Evolutionary conservation across 495 filamentous ascomycete species (phyloP).

Genomic region (Achaetomiella virescens): DNA sequence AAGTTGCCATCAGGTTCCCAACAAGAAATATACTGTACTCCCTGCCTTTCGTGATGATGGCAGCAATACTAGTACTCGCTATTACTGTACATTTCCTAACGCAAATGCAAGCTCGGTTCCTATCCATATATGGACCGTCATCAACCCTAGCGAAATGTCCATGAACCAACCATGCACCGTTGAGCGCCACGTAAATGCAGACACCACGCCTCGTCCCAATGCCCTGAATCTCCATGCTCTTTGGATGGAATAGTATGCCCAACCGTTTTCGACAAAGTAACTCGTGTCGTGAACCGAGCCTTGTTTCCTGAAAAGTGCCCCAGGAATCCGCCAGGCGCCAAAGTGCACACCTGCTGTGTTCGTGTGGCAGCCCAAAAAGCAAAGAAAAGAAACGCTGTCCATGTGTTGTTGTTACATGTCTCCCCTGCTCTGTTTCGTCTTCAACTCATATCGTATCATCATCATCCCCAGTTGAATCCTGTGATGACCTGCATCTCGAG

Average conservation of each 20-base stretch:
- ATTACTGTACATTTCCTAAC: neutral
- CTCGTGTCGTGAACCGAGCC: neutral
- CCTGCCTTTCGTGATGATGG: neutral
- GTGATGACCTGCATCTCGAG: neutral
- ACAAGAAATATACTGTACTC: neutral
- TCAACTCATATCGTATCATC: no score
- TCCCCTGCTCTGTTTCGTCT: no score
- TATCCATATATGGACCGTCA: neutral
- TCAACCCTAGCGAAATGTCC: neutral
- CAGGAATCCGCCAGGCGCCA: neutral
- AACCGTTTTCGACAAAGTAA: neutral
- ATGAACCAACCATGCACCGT: conserved; percentile 6
- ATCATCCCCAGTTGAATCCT: neutral
- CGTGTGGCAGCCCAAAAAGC: neutral
- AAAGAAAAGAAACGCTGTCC: neutral
- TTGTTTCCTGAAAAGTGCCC: neutral
- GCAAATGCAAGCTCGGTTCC: neutral
- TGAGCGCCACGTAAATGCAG: conserved; percentile 13
- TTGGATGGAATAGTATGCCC: neutral
- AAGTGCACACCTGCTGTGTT: neutral
- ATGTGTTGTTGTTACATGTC: no score
- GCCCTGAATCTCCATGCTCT: neutral
- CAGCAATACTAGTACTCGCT: neutral
- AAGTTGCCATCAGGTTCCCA: no score
- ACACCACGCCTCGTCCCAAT: conserved; percentile 2